Percentiles rank a stretch among this genome's conserved stretches.
Conservation (phyloP, 2,329 filamentous ascomycete genomes). For the Colletotrichum lupini region DNA sequence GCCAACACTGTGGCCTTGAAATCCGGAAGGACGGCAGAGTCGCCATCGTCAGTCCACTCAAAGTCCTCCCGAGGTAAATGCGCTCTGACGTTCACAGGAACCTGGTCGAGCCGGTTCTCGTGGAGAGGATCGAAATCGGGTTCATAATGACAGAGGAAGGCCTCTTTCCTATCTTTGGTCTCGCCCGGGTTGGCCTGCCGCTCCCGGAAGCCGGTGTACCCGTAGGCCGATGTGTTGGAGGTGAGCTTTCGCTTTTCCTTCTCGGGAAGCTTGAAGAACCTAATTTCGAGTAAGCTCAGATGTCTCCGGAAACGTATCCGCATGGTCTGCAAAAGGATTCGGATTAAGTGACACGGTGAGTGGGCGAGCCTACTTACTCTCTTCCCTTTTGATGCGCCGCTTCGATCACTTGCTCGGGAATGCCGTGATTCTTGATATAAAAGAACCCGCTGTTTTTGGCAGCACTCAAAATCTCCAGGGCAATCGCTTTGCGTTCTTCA, state of each 20-base stretch:
- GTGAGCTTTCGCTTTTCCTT: constrained; percentile 42
- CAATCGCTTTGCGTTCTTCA: constrained; percentile 49
- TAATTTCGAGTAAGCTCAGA: constrained; percentile 38
- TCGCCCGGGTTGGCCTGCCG: constrained; percentile 39
- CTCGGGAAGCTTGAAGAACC: constrained; percentile 44
- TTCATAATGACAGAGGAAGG: constrained; percentile 50
- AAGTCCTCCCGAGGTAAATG: constrained; percentile 35
- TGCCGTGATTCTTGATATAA: constrained; percentile 58
- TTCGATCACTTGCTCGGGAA: constrained; percentile 45
- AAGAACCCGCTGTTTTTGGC: constrained; percentile 58
- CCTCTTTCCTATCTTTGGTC: constrained; percentile 43
- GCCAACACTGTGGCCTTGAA: constrained; percentile 54
- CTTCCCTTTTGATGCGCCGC: constrained; percentile 37
- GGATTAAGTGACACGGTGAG: constrained; percentile 35
- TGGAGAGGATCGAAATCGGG: constrained; percentile 51
- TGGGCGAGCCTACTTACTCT: constrained; percentile 41
- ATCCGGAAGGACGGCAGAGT: constrained; percentile 49
- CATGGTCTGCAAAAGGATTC: constrained; percentile 36
- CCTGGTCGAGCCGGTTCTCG: constrained; percentile 8
- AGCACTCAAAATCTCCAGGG: constrained; percentile 49
- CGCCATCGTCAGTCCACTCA: constrained; percentile 23
- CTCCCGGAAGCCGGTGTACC: constrained; percentile 28
- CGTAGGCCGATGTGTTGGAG: constrained; percentile 38
- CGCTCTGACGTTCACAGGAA: constrained; percentile 27
- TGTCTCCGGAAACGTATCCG: not conserved